Base-by-base conservation (phyloP, 2,329 filamentous ascomycete genomes). In the Aspergillus hiratsukae region DNA sequence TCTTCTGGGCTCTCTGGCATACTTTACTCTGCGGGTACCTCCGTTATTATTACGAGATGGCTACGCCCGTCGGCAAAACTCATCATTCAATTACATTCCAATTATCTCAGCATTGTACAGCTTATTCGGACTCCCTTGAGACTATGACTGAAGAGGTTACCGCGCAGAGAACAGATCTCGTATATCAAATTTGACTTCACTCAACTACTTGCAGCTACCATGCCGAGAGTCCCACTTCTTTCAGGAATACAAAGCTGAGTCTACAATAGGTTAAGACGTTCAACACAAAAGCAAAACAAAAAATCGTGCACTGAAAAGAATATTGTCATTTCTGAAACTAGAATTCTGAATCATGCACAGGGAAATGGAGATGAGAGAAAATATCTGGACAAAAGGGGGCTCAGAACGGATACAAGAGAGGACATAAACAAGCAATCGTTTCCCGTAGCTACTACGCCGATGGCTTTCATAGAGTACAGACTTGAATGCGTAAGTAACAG, bases 401-500 rank as follows among this genome's bases (percentile, higher is more conserved):
- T 28, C 28, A 48, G 53, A 28, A 35, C 49, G 37, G 28, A 28
- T 56, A 48, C 49, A 40, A 54, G 29, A 57, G 40, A 40, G 35
- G 41, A 40, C 37, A 49, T 35, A 49, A 57, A 27, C 50, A 53
- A 52, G n/a, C 23, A 28, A 46, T 51, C 52, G 49, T 52, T 46
- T 58, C 35, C 53, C 53, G 58, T 55, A 49, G 29, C 48, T 58
- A 49, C 14, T 55, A 41, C 59, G 54, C 53, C 56, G 58, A 55
- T 58, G 56, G 25, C 28, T 41, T 51, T 40, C 48, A 50, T 66
- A 66, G 52, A 65, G 58, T 65, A 65, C 63, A 64, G 37, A 64
- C 57, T 48, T 50, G 52, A 46, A 40, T 58, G 61, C 54, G 61
- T 61, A 64, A 58, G 58, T 49, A 58, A 52, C 53, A 55, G 49